Percentiles rank a stretch among this genome's conserved stretches.
phyloP scores from a whole-genome alignment of 148 eudicot genomes.

The Fallopia convolvulus region DNA sequence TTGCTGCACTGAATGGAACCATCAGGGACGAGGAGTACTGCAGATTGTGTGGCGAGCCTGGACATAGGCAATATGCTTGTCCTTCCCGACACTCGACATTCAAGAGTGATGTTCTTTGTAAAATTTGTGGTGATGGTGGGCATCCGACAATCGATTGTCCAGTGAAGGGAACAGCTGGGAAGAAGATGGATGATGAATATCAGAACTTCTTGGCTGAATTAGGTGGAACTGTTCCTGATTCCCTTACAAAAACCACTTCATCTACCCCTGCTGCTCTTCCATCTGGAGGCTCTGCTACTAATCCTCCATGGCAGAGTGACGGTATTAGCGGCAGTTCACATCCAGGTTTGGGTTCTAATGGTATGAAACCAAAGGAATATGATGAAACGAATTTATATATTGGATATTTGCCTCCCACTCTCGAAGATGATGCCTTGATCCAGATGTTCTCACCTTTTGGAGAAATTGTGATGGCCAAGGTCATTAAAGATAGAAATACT shows the following conservation, averaged over 20 bases:
- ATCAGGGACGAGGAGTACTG: constrained; percentile 83
- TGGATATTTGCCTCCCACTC: constrained; percentile 74
- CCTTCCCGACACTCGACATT: constrained; percentile 61
- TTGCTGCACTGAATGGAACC: constrained; percentile 88
- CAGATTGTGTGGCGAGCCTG: constrained; percentile 83
- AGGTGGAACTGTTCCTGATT: constrained; percentile 75
- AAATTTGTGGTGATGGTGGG: constrained; percentile 90
- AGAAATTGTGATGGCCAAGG: constrained; percentile 78
- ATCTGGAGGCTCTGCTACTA: constrained; percentile 34
- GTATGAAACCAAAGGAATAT: constrained; percentile 44
- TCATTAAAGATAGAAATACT: constrained; percentile 61
- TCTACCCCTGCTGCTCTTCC: constrained; percentile 29
- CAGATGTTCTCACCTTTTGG: constrained; percentile 66
- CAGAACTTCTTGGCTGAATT: constrained; percentile 79
- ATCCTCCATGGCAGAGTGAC: constrained; percentile 55
- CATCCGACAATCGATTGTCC: constrained; percentile 92
- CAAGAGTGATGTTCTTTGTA: constrained; percentile 81
- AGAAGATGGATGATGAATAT: constrained; percentile 93
- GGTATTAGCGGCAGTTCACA: constrained; percentile 24
- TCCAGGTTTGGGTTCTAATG: constrained; percentile 42
- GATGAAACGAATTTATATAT: constrained; percentile 83
- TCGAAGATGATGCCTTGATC: constrained; percentile 76
- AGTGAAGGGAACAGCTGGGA: constrained; percentile 69
- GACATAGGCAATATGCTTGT: constrained; percentile 78
- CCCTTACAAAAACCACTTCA: constrained; percentile 30